Evolutionary conservation across 306 rosid genomes (phyloP).

Genomic region (Sechiopsis laciniata): DNA sequence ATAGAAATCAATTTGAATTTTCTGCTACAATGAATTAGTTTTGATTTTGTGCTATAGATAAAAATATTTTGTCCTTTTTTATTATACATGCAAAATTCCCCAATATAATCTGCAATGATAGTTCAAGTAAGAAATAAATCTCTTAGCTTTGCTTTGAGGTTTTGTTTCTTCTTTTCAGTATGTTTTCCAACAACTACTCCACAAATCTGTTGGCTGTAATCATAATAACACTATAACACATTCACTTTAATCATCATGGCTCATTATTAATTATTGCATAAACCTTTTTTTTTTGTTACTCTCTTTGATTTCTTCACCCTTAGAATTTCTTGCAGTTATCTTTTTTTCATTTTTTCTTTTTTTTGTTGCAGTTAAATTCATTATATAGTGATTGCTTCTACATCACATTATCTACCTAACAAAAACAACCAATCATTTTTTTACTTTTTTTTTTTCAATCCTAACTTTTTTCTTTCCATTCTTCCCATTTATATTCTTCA

Average conservation of each 20-base stretch:
- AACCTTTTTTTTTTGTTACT: background rate
- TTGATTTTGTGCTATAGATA: too few relatives aligned
- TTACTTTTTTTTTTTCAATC: background rate
- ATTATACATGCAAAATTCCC: too few relatives aligned
- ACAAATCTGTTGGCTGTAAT: constrained; percentile 1
- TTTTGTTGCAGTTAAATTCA: background rate
- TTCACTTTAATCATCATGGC: constrained; percentile 8
- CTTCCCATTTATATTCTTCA: background rate
- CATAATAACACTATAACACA: background rate
- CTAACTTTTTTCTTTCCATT: background rate
- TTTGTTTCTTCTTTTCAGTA: background rate
- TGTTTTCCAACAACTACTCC: background rate
- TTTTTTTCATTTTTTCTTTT: too few relatives aligned
- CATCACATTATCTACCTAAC: constrained; percentile 1
- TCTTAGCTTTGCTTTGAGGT: constrained; percentile 11
- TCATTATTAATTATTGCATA: background rate
- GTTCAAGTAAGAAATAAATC: background rate
- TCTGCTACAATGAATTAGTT: too few relatives aligned
- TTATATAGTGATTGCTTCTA: constrained; percentile 10
- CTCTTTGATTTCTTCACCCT: too few relatives aligned
- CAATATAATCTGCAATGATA: background rate
- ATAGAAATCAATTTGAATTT: too few relatives aligned
- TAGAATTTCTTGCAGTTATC: too few relatives aligned
- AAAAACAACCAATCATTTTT: background rate
- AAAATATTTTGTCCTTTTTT: too few relatives aligned